Percentiles rank a stretch among this genome's conserved stretches.
These are phyloP conservation scores for Boletus speciosus DNA, from an alignment of 768 basidiomycete genomes.

Conservation along the genomic window DNA sequence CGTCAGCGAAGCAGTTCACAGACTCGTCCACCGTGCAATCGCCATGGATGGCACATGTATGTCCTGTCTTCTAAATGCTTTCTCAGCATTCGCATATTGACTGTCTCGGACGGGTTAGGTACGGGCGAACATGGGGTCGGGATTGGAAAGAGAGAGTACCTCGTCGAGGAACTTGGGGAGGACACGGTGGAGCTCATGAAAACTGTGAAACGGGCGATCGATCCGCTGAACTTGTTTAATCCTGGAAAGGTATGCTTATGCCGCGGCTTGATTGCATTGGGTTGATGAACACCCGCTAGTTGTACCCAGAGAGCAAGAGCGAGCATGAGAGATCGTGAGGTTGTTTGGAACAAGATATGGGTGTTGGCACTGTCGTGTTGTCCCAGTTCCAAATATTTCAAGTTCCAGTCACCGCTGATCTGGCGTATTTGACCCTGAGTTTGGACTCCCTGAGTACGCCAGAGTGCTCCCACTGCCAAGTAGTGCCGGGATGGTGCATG, in stretches of 20 bases:
- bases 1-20: conserved; percentile 60
- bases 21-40: conserved; percentile 36
- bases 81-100: neutral
- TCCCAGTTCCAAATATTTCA: no score
- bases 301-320: conserved; percentile 18
- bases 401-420: no score
- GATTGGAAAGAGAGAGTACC: conserved; percentile 80
- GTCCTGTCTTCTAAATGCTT: conserved; percentile 17
- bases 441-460: no score
- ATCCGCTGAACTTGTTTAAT: conserved; percentile 80
- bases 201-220: conserved; percentile 74
- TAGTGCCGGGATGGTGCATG: no score
- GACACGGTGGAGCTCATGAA: conserved; percentile 85
- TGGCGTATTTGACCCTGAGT: no score
- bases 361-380: no score
- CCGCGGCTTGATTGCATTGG: neutral
- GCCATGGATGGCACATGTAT: conserved; percentile 70
- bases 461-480: no score
- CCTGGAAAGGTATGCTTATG: conserved; percentile 61
- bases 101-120: conserved; percentile 37
- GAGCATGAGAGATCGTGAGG: neutral
- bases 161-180: conserved; percentile 76
- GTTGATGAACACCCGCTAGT: conserved; percentile 3
- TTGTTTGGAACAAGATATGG: neutral
- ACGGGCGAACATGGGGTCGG: conserved; percentile 90